Conservation (phyloP, 2,329 filamentous ascomycete genomes). For the Sporothrix globosa region DNA sequence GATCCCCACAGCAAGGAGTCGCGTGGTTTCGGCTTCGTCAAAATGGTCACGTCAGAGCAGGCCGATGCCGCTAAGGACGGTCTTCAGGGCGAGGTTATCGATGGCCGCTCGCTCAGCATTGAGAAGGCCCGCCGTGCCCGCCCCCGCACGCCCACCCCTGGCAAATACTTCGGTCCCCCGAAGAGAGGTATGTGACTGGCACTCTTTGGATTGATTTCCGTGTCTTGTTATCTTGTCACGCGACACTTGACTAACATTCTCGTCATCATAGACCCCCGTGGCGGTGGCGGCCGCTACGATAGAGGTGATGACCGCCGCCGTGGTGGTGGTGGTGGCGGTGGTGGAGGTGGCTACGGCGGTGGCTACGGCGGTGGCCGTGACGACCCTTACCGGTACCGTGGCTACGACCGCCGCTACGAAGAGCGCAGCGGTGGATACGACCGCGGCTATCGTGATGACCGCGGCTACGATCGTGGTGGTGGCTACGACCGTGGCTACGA, state of each 20-base stretch:
- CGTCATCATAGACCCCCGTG: constrained; percentile 41
- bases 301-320: constrained; percentile 57
- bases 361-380: constrained; percentile 50
- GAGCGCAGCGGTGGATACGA: constrained; percentile 48
- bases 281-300: constrained; percentile 62
- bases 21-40: constrained; percentile 98
- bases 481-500: constrained; percentile 49
- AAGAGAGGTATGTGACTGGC: constrained; percentile 77
- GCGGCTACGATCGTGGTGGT: constrained; percentile 52
- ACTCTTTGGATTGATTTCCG: background rate
- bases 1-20: constrained; percentile 98
- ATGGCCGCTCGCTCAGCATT: constrained; percentile 94
- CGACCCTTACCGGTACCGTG: constrained; percentile 44
- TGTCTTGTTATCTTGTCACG: background rate
- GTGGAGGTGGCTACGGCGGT: constrained; percentile 60
- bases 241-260: background rate
- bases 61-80: constrained; percentile 97
- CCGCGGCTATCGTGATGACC: constrained; percentile 55
- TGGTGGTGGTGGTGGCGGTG: constrained; percentile 35
- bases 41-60: constrained; percentile 94
- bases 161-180: constrained; percentile 98
- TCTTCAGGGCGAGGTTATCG: constrained; percentile 90
- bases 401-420: constrained; percentile 46
- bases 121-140: constrained; percentile 97
- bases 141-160: constrained; percentile 92